Conservation (phyloP, 805 yeast species). For the Wickerhamomyces ciferrii region DNA sequence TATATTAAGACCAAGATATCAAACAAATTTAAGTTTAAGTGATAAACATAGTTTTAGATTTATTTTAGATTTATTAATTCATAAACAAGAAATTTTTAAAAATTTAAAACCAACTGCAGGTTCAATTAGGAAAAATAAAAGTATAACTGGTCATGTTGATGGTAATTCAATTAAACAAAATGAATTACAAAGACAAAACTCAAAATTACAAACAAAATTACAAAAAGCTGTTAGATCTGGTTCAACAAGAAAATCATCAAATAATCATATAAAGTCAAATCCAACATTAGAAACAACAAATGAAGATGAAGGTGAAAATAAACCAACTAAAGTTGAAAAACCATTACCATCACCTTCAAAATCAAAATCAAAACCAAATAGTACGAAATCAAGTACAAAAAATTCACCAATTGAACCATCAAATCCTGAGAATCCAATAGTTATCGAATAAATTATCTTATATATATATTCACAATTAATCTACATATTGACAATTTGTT, state of each 20-base stretch:
- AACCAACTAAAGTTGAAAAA: not conserved
- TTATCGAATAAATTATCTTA: not conserved
- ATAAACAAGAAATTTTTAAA: conserved; percentile 59
- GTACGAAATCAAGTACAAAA: too few relatives aligned
- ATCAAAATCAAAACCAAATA: not conserved
- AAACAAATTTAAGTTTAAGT: conserved; percentile 40
- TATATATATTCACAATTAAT: too few relatives aligned
- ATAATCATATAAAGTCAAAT: not conserved
- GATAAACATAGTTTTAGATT: conserved; percentile 57
- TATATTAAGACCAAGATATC: conserved; percentile 47
- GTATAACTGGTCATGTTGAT: not conserved
- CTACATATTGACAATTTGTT: not conserved
- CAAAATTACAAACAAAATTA: conserved; percentile 17
- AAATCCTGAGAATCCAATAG: not conserved
- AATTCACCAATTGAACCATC: not conserved
- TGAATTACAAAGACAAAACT: conserved; percentile 13
- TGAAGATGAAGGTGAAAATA: not conserved
- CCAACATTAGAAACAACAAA: not conserved
- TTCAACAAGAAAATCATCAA: conserved; percentile 7
- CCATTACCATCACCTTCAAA: too few relatives aligned
- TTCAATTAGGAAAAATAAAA: conserved; percentile 5
- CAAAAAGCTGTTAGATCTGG: conserved; percentile 20
- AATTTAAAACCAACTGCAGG: conserved; percentile 42
- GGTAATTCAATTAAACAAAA: not conserved
- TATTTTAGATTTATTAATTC: conserved; percentile 53